Percentiles rank a stretch among this genome's conserved stretches.
phyloP scores from a whole-genome alignment of 306 rosid genomes.

The Leucaena leucocephala region DNA sequence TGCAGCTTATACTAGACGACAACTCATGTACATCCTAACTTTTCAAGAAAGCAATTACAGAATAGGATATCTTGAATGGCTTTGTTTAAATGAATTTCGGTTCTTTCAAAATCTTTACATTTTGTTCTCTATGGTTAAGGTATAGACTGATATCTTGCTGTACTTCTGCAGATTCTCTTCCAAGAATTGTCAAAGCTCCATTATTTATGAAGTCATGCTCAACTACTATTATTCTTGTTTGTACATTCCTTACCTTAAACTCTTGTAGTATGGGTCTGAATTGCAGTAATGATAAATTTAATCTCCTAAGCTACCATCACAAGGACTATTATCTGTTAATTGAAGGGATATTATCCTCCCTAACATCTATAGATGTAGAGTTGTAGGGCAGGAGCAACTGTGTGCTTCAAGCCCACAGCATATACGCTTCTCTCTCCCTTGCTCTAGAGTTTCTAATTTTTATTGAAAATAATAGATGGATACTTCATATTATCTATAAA shows the following conservation, averaged over 20 bases:
- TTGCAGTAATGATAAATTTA: slow-evolving; percentile 27
- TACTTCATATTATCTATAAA: background rate
- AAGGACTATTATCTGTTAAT: background rate
- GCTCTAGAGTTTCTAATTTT: background rate
- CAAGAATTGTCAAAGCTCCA: slow-evolving; percentile 57
- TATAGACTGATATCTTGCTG: slow-evolving; percentile 20
- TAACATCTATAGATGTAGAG: background rate
- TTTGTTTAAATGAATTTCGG: slow-evolving; percentile 25
- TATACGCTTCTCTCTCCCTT: background rate
- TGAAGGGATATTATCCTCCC: background rate
- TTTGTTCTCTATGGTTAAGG: slow-evolving; percentile 23
- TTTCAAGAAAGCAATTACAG: background rate
- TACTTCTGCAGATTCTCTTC: slow-evolving; percentile 63
- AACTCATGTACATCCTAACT: background rate
- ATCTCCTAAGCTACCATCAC: slow-evolving; percentile 17
- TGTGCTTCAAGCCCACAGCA: background rate
- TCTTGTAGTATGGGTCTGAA: slow-evolving; percentile 36
- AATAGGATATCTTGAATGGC: background rate
- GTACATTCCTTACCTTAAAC: slow-evolving; percentile 84
- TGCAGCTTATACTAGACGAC: slow-evolving; percentile 19
- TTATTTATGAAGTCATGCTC: slow-evolving; percentile 53
- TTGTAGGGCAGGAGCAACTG: background rate
- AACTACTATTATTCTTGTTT: slow-evolving; percentile 92
- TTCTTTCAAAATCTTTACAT: slow-evolving; percentile 9
- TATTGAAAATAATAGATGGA: background rate